Conservation (phyloP, 495 filamentous ascomycete genomes). For the Amniculicola lignicola region DNA sequence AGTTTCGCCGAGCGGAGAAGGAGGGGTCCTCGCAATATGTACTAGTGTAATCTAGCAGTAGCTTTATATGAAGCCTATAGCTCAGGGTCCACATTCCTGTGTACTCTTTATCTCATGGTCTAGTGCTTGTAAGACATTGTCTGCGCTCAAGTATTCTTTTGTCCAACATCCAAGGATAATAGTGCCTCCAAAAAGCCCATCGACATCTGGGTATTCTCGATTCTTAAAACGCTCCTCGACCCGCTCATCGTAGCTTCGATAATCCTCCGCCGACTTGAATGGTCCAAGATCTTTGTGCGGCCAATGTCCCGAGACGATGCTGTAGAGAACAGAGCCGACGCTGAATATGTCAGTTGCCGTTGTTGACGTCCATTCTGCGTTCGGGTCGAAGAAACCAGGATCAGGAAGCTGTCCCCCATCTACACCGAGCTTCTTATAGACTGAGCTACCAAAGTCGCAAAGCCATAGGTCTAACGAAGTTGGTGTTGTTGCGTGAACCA, state of each 20-base stretch:
- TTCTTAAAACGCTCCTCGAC: neutral
- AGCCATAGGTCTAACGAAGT: conserved; percentile 15
- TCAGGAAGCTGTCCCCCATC: conserved; percentile 13
- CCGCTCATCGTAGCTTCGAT: neutral
- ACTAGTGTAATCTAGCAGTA: too few relatives aligned
- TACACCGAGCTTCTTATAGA: conserved; percentile 5
- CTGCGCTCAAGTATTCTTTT: conserved; percentile 1
- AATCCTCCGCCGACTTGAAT: neutral
- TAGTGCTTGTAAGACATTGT: conserved; percentile 5
- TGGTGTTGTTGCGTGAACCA: conserved; percentile 11
- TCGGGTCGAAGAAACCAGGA: conserved; percentile 14
- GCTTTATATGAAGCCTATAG: conserved; percentile 4
- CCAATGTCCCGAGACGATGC: conserved; percentile 1
- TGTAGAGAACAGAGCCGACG: conserved; percentile 1
- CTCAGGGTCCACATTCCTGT: conserved; percentile 1
- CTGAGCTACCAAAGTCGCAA: conserved; percentile 6
- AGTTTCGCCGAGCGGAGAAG: too few relatives aligned
- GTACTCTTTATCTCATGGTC: conserved; percentile 6
- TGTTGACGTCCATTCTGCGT: conserved; percentile 8
- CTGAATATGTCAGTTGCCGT: conserved; percentile 15
- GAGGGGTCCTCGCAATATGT: too few relatives aligned
- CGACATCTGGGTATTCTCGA: neutral
- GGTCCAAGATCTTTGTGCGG: neutral
- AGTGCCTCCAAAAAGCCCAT: neutral
- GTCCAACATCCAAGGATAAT: conserved; percentile 3